Evolutionary conservation across 768 basidiomycete genomes (phyloP), one percentile per base, ranked within the genome.

Genomic region (Naganishia randhawae): DNA sequence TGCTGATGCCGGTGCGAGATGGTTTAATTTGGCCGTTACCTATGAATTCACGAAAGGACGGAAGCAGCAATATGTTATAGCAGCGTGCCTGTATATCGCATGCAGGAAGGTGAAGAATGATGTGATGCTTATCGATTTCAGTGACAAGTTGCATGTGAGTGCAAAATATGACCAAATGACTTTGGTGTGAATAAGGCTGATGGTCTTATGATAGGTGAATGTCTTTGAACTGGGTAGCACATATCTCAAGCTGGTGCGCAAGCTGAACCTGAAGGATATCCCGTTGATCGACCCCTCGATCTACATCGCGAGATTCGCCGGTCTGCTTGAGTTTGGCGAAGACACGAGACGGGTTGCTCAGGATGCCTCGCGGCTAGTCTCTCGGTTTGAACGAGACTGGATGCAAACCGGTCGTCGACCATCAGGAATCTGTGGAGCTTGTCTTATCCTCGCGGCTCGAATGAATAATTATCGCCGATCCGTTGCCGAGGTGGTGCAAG

Each of bases 61-160:
- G 31, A 88, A 89, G 75, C 91, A 91, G 73, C 83, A 91, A 76
- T 92, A 96, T 73, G 92, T 99, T 70, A 90, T 95, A 39, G 96
- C 94, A 3, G 90, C 94, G 48, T 99, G 96, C 77, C 84, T 98
- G 52, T 98, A 99, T 76, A 86, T 95, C 50, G 91, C 93, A 3
- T 95, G 93, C 77, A 81, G 95, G 69, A 88, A 93, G 80, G 90
- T 89, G 74, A 91, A 95, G 80, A 92, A 91, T 63, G 91, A 88
- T 66, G 91, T 94, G 79, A 98, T 98, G 96, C 86, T 99, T 29
- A 98, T 99, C 71, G 96, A 99, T 81, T 98, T 99, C 74, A 92
- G 92, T n/a, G 95, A 98, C 77, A 83, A 94, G 45, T 85, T 99
- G 3, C 89, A 92, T 83, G 94, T 89, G 72, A 72, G 80, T 72